A percentile compares a stretch with the other conserved stretches of the same genome.
Evolutionary conservation across 805 yeast genomes (phyloP).

Genomic region (Wickerhamomyces mucosus): DNA sequence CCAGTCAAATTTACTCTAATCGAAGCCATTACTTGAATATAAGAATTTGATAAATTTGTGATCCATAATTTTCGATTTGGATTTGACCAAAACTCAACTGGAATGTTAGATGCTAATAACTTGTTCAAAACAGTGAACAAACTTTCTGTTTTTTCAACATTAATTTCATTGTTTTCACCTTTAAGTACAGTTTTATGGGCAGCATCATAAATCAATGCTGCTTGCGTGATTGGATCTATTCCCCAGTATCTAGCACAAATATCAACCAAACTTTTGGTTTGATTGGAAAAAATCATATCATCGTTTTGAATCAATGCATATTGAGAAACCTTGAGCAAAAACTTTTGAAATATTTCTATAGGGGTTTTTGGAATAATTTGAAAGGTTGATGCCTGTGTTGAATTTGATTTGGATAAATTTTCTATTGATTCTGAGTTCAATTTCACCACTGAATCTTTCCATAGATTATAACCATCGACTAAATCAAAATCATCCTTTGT

Average conservation of each 20-base stretch:
- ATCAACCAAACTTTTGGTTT: constrained; percentile 32
- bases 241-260: constrained; percentile 51
- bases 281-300: constrained; percentile 27
- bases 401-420: background rate
- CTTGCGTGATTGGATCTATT: constrained; percentile 38
- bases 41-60: constrained; percentile 33
- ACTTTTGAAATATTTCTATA: constrained; percentile 33
- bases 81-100: constrained; percentile 28
- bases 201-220: constrained; percentile 42
- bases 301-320: constrained; percentile 26
- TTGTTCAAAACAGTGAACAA: constrained; percentile 25
- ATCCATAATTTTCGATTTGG: constrained; percentile 44
- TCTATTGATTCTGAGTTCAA: constrained; percentile 8
- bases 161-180: constrained; percentile 19
- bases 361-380: constrained; percentile 21
- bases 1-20: constrained; percentile 33
- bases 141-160: constrained; percentile 22
- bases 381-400: constrained; percentile 16
- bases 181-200: constrained; percentile 28
- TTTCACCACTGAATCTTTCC: constrained; percentile 31
- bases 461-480: constrained; percentile 24
- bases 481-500: constrained; percentile 27
- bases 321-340: constrained; percentile 29
- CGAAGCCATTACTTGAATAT: constrained; percentile 35
- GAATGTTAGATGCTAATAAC: constrained; percentile 15